These are phyloP conservation scores for Cyclostephanos invisitatus DNA, from an alignment of 108 stramenopile species.

Conservation along the genomic window DNA sequence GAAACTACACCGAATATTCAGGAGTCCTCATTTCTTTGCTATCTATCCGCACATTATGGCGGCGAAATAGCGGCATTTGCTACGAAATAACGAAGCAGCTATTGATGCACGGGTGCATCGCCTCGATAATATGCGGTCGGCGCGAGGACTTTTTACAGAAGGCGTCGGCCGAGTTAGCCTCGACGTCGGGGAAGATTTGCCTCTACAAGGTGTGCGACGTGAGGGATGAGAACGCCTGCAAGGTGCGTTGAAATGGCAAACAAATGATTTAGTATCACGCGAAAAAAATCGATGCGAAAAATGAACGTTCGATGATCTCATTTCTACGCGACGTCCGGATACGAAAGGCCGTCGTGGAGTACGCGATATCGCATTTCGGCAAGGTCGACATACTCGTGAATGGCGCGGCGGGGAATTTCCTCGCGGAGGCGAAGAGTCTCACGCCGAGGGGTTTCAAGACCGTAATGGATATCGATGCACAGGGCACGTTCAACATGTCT, in stretches of 20 bases:
- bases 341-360: conserved; percentile 62
- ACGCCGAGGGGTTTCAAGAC: conserved; percentile 91
- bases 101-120: conserved; percentile 69
- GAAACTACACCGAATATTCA: background rate
- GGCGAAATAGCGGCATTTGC: conserved; percentile 56
- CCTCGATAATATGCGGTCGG: conserved; percentile 79
- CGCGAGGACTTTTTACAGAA: conserved; percentile 70
- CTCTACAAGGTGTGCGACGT: conserved; percentile 79
- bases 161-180: conserved; percentile 49
- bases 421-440: conserved; percentile 79
- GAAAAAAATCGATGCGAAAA: background rate
- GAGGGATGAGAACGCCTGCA: conserved; percentile 64
- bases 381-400: conserved; percentile 84
- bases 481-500: conserved; percentile 93
- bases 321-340: background rate
- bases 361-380: conserved; percentile 57
- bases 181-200: conserved; percentile 46
- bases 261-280: background rate
- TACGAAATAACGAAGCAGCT: conserved; percentile 83
- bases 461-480: conserved; percentile 92
- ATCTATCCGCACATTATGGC: background rate
- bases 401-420: conserved; percentile 93
- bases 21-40: conserved; percentile 1
- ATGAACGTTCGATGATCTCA: background rate
- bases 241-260: background rate